These are phyloP conservation scores for Dothideomycetidae sp. DNA, from an alignment of 2,329 filamentous ascomycete genomes.

Conservation along the genomic window DNA sequence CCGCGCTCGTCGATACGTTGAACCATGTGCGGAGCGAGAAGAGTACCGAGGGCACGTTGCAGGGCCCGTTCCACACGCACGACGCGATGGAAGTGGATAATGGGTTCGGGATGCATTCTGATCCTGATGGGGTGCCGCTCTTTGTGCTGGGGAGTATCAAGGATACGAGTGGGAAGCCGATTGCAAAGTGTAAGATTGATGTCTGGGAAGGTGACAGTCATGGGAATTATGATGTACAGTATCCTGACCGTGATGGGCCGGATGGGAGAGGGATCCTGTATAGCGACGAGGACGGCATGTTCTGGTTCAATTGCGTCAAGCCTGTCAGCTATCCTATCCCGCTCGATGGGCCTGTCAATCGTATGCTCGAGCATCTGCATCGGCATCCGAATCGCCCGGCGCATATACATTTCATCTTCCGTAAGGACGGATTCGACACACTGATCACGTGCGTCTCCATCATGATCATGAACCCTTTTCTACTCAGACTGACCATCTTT, in stretches of 20 bases:
- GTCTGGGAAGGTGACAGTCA: slow-evolving; percentile 20
- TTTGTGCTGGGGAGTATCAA: slow-evolving; percentile 15
- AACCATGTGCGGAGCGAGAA: slow-evolving; percentile 13
- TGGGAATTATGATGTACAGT: slow-evolving; percentile 20
- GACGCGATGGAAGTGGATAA: slow-evolving; percentile 16
- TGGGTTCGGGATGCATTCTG: slow-evolving; percentile 15
- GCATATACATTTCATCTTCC: slow-evolving; percentile 19
- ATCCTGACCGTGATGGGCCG: slow-evolving; percentile 14
- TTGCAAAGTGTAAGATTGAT: slow-evolving; percentile 11
- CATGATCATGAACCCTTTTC: not conserved
- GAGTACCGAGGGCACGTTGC: slow-evolving; percentile 18
- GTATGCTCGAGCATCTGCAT: slow-evolving; percentile 14
- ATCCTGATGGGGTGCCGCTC: slow-evolving; percentile 14
- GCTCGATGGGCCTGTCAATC: slow-evolving; percentile 16
- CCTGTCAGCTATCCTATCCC: slow-evolving; percentile 20
- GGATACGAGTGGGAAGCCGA: slow-evolving; percentile 15
- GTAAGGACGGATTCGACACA: slow-evolving; percentile 14
- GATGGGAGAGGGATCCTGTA: slow-evolving; percentile 17
- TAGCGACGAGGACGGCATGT: slow-evolving; percentile 15
- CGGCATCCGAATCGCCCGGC: slow-evolving; percentile 17
- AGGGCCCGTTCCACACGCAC: slow-evolving; percentile 21
- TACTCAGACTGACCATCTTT: not conserved
- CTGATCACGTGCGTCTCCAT: slow-evolving; percentile 15
- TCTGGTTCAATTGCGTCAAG: slow-evolving; percentile 18
- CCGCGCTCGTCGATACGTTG: slow-evolving; percentile 18